Evolutionary conservation across 768 basidiomycete species (phyloP).

Genomic region (Pulveroboletus frians): DNA sequence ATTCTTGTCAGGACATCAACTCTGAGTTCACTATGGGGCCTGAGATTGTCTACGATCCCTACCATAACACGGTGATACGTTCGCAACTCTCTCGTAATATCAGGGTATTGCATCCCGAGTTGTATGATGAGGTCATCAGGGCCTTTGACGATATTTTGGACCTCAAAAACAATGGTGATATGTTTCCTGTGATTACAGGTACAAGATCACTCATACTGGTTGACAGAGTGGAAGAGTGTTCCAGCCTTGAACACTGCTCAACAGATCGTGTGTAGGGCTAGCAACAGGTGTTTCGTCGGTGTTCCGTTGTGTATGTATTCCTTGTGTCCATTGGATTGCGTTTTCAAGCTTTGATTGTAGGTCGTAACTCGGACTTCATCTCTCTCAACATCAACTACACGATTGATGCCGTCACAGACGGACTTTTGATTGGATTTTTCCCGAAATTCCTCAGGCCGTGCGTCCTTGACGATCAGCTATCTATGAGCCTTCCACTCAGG

Average conservation of each 20-base stretch:
- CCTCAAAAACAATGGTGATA: constrained; percentile 10
- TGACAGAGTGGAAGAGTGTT: constrained; percentile 38
- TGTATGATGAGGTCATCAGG: constrained; percentile 40
- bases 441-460: constrained; percentile 34
- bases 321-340: background rate
- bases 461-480: background rate
- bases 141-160: constrained; percentile 38
- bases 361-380: constrained; percentile 35
- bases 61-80: constrained; percentile 27
- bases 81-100: constrained; percentile 36
- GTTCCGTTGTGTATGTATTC: constrained; percentile 37
- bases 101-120: constrained; percentile 31
- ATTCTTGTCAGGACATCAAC: constrained; percentile 31
- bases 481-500: no score
- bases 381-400: constrained; percentile 24
- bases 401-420: background rate
- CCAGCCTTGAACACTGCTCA: constrained; percentile 24
- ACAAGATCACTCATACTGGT: background rate
- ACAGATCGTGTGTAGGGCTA: constrained; percentile 36
- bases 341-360: constrained; percentile 17
- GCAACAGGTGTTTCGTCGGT: constrained; percentile 46
- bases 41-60: constrained; percentile 24
- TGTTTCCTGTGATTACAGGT: background rate
- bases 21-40: constrained; percentile 33
- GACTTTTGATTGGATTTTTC: constrained; percentile 21